phyloP scores from a whole-genome alignment of 1,139 yeast genomes.

The Lodderomyces elongisporus region DNA sequence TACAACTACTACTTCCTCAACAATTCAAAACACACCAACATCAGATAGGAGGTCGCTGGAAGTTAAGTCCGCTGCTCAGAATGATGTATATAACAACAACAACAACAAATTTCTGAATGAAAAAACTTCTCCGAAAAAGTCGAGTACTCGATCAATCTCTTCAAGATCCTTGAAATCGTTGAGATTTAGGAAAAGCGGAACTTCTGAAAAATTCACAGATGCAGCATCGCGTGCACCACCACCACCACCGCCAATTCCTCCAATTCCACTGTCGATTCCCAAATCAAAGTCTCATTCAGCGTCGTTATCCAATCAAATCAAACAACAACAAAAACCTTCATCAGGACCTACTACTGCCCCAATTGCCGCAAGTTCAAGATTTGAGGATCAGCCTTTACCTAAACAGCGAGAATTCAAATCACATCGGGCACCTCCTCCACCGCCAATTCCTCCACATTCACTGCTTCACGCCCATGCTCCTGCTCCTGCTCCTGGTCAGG shows the following conservation, averaged over 20 bases:
- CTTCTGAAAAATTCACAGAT: constrained; percentile 14
- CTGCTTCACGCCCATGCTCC: constrained; percentile 20
- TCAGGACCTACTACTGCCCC: constrained; percentile 42
- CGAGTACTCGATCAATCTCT: constrained; percentile 31
- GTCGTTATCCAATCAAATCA: constrained; percentile 24
- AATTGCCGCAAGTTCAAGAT: constrained; percentile 26
- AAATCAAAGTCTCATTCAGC: constrained; percentile 42
- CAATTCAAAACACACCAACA: not conserved
- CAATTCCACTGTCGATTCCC: constrained; percentile 26
- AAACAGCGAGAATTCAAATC: constrained; percentile 24
- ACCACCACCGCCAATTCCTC: constrained; percentile 17
- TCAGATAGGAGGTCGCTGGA: no score
- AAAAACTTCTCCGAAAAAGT: constrained; percentile 12
- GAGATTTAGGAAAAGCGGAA: constrained; percentile 17
- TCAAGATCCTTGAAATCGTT: constrained; percentile 36
- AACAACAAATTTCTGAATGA: not conserved
- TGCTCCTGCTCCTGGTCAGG: constrained; percentile 7
- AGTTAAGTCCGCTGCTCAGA: no score
- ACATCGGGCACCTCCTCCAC: constrained; percentile 35
- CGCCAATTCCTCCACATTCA: constrained; percentile 16
- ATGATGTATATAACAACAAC: not conserved
- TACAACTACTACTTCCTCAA: constrained; percentile 6
- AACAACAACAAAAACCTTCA: constrained; percentile 5
- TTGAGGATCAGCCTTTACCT: constrained; percentile 17
- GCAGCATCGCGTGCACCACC: constrained; percentile 19